A percentile compares a stretch with the other conserved stretches of the same genome.
phyloP scores from a whole-genome alignment of 371 early-diverging fungal species.

The Parasitella parasitica region DNA sequence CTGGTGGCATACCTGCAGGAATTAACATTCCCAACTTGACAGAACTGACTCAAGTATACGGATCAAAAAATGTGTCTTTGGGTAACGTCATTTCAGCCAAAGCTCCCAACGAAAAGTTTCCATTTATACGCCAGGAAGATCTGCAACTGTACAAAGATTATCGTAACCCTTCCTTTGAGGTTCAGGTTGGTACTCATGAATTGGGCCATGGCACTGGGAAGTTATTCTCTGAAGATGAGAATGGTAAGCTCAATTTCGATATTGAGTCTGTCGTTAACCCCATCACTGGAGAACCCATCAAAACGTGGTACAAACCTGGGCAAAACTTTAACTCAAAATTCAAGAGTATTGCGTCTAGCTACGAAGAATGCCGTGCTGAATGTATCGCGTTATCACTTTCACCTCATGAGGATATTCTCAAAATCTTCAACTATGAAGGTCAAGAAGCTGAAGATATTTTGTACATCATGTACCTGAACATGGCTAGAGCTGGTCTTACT shows the following conservation, averaged over 20 bases:
- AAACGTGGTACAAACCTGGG: constrained; percentile 62
- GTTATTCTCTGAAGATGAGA: constrained; percentile 49
- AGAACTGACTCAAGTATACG: constrained; percentile 53
- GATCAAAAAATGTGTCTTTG: constrained; percentile 67
- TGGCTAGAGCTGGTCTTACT: constrained; percentile 61
- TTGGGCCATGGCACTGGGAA: constrained; percentile 67
- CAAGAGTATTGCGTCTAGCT: constrained; percentile 44
- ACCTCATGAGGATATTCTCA: constrained; percentile 42
- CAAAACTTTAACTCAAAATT: constrained; percentile 62
- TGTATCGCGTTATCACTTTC: constrained; percentile 55
- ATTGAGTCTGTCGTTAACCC: constrained; percentile 39
- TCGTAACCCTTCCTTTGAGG: constrained; percentile 58
- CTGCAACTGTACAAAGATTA: constrained; percentile 43
- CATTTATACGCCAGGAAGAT: constrained; percentile 51
- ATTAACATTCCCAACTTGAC: constrained; percentile 69
- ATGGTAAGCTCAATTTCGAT: constrained; percentile 59
- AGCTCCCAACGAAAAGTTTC: constrained; percentile 50
- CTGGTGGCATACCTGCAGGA: constrained; percentile 58
- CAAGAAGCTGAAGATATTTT: constrained; percentile 54
- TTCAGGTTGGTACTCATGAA: constrained; percentile 54
- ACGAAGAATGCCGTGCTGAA: constrained; percentile 70
- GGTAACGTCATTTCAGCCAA: constrained; percentile 61
- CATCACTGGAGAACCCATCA: constrained; percentile 44
- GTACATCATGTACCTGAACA: constrained; percentile 54
- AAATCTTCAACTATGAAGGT: constrained; percentile 55